These are phyloP conservation scores for Coniochaeta sp. DNA, from an alignment of 2,329 filamentous ascomycete genomes.

Conservation along the genomic window DNA sequence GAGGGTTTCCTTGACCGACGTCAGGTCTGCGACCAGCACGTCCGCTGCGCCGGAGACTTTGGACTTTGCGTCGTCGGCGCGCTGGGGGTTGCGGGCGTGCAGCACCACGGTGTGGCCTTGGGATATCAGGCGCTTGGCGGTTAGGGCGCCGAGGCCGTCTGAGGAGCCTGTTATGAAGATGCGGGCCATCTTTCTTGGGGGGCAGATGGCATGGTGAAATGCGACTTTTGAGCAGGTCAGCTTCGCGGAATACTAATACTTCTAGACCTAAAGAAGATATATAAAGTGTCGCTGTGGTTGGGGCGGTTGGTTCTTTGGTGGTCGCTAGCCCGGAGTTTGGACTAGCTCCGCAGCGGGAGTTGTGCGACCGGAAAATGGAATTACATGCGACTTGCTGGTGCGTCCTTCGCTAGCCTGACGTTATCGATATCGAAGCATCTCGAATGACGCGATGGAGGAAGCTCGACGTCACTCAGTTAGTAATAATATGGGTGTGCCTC, in stretches of 20 bases:
- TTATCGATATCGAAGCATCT: not conserved
- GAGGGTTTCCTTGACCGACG: constrained; percentile 41
- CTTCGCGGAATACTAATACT: no score
- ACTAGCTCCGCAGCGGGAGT: no score
- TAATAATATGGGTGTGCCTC: no score
- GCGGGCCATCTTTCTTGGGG: constrained; percentile 13
- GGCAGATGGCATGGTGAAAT: no score
- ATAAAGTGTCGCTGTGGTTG: not conserved
- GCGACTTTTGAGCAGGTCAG: no score
- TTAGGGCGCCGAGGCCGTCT: constrained; percentile 45
- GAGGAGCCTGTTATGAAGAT: constrained; percentile 46
- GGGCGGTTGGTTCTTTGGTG: not conserved
- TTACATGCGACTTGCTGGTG: not conserved
- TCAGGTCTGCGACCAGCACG: constrained; percentile 45
- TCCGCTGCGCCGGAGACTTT: constrained; percentile 41
- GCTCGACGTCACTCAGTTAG: no score
- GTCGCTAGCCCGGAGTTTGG: not conserved
- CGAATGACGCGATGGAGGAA: not conserved
- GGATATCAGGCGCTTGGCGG: constrained; percentile 39
- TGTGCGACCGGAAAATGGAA: no score
- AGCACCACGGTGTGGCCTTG: constrained; percentile 47
- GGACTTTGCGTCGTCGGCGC: constrained; percentile 37
- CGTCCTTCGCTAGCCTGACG: not conserved
- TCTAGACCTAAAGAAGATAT: no score
- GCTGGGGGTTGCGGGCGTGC: constrained; percentile 47